phyloP scores from a whole-genome alignment of 108 stramenopile species.

The Discostella stelligeroides region DNA sequence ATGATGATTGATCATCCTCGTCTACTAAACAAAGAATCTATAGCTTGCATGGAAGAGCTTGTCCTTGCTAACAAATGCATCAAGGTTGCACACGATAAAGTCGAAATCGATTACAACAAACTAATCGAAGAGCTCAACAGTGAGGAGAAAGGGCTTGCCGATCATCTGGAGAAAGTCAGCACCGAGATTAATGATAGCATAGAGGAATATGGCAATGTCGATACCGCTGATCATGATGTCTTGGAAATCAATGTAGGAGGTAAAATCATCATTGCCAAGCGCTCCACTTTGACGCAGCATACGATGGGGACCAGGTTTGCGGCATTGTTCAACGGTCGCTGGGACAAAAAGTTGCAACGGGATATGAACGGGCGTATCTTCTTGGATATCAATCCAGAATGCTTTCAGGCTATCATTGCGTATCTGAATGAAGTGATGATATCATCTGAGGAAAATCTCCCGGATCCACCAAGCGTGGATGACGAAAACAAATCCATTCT shows the following conservation, averaged over 20 bases:
- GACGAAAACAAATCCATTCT: constrained; percentile 25
- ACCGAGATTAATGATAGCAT: not conserved
- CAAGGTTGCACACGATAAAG: not conserved
- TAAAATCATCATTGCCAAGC: constrained; percentile 7
- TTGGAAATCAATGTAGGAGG: constrained; percentile 27
- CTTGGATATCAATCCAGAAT: constrained; percentile 24
- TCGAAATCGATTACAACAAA: not conserved
- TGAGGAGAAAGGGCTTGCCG: not conserved
- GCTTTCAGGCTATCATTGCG: constrained; percentile 22
- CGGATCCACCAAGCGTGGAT: constrained; percentile 21
- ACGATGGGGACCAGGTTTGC: constrained; percentile 18
- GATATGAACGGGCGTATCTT: constrained; percentile 15
- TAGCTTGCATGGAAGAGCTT: not conserved
- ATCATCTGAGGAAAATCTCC: constrained; percentile 4
- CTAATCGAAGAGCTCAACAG: not conserved
- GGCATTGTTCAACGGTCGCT: constrained; percentile 20
- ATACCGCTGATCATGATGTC: constrained; percentile 8
- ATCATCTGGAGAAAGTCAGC: not conserved
- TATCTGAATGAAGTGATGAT: constrained; percentile 15
- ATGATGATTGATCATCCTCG: too few species aligned
- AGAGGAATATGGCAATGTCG: constrained; percentile 2
- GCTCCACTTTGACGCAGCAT: constrained; percentile 22
- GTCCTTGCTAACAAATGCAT: not conserved
- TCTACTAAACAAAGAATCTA: too few species aligned
- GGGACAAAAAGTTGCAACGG: constrained; percentile 25